Base-by-base conservation (phyloP, 2,329 filamentous ascomycete genomes). In the Fusarium albosuccineum region DNA sequence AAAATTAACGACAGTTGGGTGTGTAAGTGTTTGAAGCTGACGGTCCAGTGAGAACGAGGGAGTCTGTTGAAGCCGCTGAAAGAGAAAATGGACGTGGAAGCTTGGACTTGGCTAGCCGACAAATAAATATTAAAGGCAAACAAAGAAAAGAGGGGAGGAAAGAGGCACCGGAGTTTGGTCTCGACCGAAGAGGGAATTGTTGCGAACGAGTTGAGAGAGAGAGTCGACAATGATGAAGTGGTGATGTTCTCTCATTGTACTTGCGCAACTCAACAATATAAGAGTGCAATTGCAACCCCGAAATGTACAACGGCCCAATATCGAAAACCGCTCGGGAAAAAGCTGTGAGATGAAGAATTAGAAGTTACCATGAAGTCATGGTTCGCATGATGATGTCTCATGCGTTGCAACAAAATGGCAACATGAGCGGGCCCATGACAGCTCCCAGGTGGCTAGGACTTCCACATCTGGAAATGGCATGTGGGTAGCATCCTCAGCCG, bases 301-400 rank as follows among this genome's bases (percentile, higher is more conserved):
- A 49, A 49, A 2, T 1, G 4, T 10, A 37, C 9, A 27, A 17
- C 5, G 3, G n/a, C 4, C 46, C n/a, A 22, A 13, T 3, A 11
- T 37, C 1, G 7, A 49, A 37, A n/a, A 14, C 9, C 2, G 7
- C 46, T 10, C 3, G 34, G 34, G 3, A 5, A 10, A 11, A 5
- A 27, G 3, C 16, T n/a, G 29, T 7, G 1, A 16, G 4, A 36
- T n/a, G 5, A 6, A 33, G 10, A 49, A n/a, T 49, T 30, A 6
- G 16, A 16, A 14, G 30, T 22, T 36, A 14, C 34, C 17, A 36
- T 49, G 30, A 49, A 49, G 45, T 49, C 22, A 13, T 22, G 17
- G 45, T 49, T 49, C 29, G 45, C 45, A 49, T 26, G 45, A 49
- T 49, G 17, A 6, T 49, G 30, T 16, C n/a, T 8, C 13, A 34